Evolutionary conservation across 2,329 filamentous ascomycete genomes (phyloP).

Genomic region (Scopulariopsis brevicaulis): DNA sequence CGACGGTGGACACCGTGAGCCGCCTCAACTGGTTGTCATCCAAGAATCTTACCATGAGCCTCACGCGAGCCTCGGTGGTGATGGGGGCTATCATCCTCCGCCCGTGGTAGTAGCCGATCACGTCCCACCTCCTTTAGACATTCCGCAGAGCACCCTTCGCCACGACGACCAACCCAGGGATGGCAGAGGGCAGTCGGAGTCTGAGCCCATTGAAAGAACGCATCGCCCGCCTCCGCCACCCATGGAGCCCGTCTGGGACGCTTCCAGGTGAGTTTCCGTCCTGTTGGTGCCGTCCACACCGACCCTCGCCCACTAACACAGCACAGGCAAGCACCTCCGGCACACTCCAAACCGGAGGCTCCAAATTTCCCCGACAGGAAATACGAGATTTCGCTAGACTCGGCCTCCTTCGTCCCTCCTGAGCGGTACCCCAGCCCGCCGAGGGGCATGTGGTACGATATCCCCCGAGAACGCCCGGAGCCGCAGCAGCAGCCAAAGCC

Average conservation of each 20-base stretch:
- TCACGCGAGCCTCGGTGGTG: conserved; percentile 1
- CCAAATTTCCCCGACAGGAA: conserved; percentile 66
- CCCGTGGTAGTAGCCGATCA: neutral
- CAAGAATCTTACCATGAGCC: conserved; percentile 9
- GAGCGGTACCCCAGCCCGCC: conserved; percentile 71
- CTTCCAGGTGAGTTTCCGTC: conserved; percentile 32
- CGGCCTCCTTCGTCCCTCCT: conserved; percentile 66
- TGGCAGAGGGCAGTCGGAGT: neutral
- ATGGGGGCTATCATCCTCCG: neutral
- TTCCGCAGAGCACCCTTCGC: neutral
- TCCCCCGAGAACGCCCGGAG: conserved; percentile 52
- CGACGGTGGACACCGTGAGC: conserved; percentile 10
- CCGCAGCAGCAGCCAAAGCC: conserved; percentile 45
- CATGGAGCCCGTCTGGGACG: conserved; percentile 35
- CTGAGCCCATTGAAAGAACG: neutral
- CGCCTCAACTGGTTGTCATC: conserved; percentile 13
- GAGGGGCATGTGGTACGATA: conserved; percentile 77
- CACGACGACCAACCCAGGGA: neutral
- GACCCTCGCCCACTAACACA: neutral
- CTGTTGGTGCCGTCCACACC: neutral
- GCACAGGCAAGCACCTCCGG: conserved; percentile 48
- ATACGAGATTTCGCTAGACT: conserved; percentile 76
- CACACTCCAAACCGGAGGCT: conserved; percentile 70
- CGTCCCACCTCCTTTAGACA: neutral
- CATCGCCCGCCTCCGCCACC: conserved; percentile 14